Base-by-base conservation (phyloP, 2,329 filamentous ascomycete genomes). In the Metarhizium guizhouense region DNA sequence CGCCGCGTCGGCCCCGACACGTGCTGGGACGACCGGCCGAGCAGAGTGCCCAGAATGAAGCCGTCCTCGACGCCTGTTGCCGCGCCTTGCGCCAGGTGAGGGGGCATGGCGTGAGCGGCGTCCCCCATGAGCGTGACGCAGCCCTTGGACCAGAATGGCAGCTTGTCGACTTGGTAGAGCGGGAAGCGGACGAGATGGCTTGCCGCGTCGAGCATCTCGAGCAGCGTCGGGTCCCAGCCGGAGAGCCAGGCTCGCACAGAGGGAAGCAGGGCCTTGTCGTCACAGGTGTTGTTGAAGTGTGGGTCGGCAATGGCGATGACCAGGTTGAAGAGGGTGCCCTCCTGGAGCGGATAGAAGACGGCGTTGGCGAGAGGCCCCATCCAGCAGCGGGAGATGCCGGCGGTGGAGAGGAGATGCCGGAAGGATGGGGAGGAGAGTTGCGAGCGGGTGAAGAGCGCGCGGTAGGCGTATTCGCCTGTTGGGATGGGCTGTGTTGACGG, bases 11-110 rank as follows among this genome's bases (percentile, higher is more conserved):
- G 10, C 0, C 3, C 16, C 10, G 50, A 14, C 8, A 18, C 13
- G 34, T 51, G 43, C 20, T 53, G 20, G 3, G 47, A 38, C 7
- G 57, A 42, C 18, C 57, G 52, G 7, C 60, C 56, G 7, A 48
- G 82, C 7, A 67, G 59, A 0, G 57, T 59, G 11, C 58, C 62
- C 3, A 67, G 54, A 2, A 64, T 51, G 14, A 61, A 58, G 2
- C 59, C 64, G 36, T 67, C 64, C 32, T 66, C 63, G 40, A 63
- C 58, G 3, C 60, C 61, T 57, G 62, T 61, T 30, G 65, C 65
- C 4, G 61, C 64, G 1, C 64, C 64, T 42, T 67, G 65, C 3
- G 58, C 62, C 20, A 65, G 61, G 49, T 65, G 62, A 0, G 65
- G 64, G 0, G 61, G 52, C 25, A 60, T 63, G 4, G 64, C 57